A percentile compares a stretch with the other conserved stretches of the same genome.
Evolutionary conservation across 176 grass and related monocot genomes (phyloP).

Genomic region (Rhynchospora breviuscula): DNA sequence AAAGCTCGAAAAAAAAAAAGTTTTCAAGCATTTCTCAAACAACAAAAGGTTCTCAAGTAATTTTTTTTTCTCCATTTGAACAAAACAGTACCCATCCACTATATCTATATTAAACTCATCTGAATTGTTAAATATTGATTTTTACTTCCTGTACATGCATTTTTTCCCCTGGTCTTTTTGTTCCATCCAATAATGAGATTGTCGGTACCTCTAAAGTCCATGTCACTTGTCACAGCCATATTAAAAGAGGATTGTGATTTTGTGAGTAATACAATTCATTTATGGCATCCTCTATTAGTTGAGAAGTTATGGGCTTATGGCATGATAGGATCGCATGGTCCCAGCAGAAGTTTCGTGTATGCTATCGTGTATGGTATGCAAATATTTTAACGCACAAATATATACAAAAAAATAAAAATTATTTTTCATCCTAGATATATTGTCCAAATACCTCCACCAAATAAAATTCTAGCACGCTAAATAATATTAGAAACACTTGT

Average conservation of each 20-base stretch:
- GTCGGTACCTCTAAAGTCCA: background rate
- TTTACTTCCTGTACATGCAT: background rate
- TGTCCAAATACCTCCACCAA: no score
- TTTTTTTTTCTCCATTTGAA: no score
- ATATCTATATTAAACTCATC: no score
- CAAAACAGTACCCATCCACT: no score
- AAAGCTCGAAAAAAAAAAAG: no score
- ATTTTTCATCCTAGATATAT: no score
- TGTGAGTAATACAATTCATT: background rate
- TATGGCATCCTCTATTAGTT: background rate
- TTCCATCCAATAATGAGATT: background rate
- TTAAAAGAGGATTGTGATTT: no score
- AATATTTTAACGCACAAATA: background rate
- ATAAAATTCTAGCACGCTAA: no score
- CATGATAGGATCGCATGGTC: background rate
- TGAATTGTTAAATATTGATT: background rate
- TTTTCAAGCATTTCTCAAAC: background rate
- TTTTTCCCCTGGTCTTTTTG: background rate
- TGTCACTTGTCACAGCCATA: background rate
- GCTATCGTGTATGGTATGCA: background rate
- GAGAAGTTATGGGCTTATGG: background rate
- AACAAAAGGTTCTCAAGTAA: no score
- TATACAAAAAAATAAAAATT: no score
- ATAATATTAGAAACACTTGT: no score
- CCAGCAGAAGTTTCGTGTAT: background rate